Conservation (phyloP, 345 rosid genomes). For the Citrus sinensis region DNA sequence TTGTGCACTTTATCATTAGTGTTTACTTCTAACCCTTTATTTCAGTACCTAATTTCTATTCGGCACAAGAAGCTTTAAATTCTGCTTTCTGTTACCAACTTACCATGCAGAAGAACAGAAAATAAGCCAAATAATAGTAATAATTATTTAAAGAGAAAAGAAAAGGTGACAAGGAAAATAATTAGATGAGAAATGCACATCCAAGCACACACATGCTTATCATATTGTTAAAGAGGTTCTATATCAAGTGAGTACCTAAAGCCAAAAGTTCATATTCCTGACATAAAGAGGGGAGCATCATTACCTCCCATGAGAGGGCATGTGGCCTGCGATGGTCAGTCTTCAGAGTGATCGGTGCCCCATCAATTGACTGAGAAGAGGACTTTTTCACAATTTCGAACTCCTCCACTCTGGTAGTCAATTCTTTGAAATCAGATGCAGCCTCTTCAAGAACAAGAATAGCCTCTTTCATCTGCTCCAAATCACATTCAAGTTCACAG, state of each 20-base stretch:
- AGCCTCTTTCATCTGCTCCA: conserved; percentile 79
- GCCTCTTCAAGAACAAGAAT: conserved; percentile 77
- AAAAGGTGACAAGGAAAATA: background rate
- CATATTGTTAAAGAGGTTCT: background rate
- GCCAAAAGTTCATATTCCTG: conserved; percentile 1
- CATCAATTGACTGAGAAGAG: conserved; percentile 40
- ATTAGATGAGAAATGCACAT: background rate
- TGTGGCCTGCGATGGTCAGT: conserved; percentile 76
- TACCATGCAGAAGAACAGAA: background rate
- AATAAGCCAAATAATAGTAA: background rate
- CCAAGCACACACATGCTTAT: background rate
- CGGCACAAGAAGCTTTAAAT: background rate
- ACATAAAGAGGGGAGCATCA: conserved; percentile 12
- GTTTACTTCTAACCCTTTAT: background rate
- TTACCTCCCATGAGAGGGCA: conserved; percentile 89
- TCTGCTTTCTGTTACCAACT: background rate
- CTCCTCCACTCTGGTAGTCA: conserved; percentile 54
- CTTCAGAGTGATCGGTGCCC: conserved; percentile 42
- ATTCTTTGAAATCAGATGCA: conserved; percentile 63
- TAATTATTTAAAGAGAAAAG: background rate
- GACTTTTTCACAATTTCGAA: conserved; percentile 58
- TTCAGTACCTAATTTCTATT: background rate
- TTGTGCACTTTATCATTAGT: too few species aligned
- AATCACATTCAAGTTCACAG: conserved; percentile 70
- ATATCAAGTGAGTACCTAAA: background rate